Evolutionary conservation across 371 early-diverging fungal species (phyloP).

Genomic region (Actinomucor elegans): DNA sequence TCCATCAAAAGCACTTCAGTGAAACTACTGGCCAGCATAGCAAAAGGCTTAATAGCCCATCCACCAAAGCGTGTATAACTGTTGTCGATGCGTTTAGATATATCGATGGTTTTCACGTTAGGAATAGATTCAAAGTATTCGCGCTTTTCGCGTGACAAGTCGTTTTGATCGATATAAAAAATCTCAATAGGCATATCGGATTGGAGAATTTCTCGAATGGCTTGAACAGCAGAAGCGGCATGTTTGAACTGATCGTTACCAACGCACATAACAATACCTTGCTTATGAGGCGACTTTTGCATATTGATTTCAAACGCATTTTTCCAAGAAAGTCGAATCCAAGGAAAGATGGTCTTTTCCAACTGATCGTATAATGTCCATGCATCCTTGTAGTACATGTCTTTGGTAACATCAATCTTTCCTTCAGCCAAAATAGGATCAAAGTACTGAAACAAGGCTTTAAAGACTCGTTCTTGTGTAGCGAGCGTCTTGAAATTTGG

Average conservation of each 20-base stretch:
- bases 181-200: conserved; percentile 69
- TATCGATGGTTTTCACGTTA: conserved; percentile 49
- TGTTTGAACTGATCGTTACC: conserved; percentile 30
- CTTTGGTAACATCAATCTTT: conserved; percentile 9
- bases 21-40: conserved; percentile 67
- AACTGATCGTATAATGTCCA: conserved; percentile 26
- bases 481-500: conserved; percentile 30
- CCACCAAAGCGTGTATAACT: conserved; percentile 49
- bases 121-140: conserved; percentile 36
- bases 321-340: conserved; percentile 30
- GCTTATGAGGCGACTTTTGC: conserved; percentile 3
- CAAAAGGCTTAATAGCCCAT: conserved; percentile 68
- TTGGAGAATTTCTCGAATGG: conserved; percentile 43
- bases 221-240: conserved; percentile 25
- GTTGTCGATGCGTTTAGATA: conserved; percentile 51
- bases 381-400: conserved; percentile 11
- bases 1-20: conserved; percentile 69
- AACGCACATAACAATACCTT: conserved; percentile 58
- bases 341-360: conserved; percentile 26
- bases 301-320: conserved; percentile 29
- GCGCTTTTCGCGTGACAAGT: conserved; percentile 45
- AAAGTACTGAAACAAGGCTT: conserved; percentile 31
- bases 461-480: conserved; percentile 26
- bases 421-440: conserved; percentile 31
- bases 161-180: conserved; percentile 60